phyloP scores from a whole-genome alignment of 2,329 filamentous ascomycete genomes.

The Neofusicoccum ribis region DNA sequence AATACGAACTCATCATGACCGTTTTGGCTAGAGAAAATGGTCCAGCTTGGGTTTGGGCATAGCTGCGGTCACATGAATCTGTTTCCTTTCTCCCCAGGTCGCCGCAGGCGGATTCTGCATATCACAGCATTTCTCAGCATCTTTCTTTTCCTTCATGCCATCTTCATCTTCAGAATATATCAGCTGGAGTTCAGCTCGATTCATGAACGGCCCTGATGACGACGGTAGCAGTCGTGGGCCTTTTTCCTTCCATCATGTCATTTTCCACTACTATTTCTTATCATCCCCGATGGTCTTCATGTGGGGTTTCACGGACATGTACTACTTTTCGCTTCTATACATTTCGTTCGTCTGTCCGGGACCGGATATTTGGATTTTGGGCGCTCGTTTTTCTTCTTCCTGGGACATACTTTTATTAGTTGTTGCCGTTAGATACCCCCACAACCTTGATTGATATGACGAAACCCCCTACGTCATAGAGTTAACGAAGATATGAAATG shows the following conservation, averaged over 20 bases:
- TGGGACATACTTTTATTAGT: not conserved
- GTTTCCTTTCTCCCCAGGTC: no score
- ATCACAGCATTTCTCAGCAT: not conserved
- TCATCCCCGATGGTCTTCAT: no score
- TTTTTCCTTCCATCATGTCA: not conserved
- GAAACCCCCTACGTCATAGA: not conserved
- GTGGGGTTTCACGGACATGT: no score
- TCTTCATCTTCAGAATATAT: no score
- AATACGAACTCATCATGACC: no score
- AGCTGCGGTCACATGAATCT: not conserved
- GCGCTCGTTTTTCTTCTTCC: not conserved
- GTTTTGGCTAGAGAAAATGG: not conserved
- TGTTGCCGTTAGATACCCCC: not conserved
- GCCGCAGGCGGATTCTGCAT: not conserved
- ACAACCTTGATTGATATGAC: not conserved
- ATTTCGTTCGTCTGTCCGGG: no score
- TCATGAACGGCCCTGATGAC: not conserved
- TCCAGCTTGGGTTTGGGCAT: no score
- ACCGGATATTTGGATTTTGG: no score
- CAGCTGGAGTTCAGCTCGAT: no score
- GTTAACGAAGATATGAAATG: not conserved
- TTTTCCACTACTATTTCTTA: not conserved
- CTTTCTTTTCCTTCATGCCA: not conserved
- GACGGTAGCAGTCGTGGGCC: not conserved
- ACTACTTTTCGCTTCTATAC: no score